Base-by-base conservation (phyloP, 2,329 filamentous ascomycete species). In the Pestalotiopsis sp. region DNA sequence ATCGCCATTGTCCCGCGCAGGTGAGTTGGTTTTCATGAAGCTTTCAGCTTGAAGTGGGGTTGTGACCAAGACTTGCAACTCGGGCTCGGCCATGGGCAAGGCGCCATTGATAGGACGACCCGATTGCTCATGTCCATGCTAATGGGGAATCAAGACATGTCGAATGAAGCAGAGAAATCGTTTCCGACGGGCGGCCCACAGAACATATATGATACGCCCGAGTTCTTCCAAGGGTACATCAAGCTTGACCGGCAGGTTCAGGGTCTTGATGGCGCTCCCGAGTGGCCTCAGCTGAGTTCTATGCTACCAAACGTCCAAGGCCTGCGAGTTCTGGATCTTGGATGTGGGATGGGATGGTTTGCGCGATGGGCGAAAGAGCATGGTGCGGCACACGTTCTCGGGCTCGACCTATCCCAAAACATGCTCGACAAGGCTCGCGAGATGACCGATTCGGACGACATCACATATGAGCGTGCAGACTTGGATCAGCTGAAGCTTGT, bases 271-370 rank as follows among this genome's bases (percentile, higher is more conserved):
- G 80, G 77, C 9, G 80, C 82, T 9, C 80, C 80, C 20, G 82
- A 84, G 77, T 86, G 82, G 83, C 79, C 80, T 3, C 75, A 74
- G n/a, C 72, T 85, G n/a, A 74, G 74, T 27, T 69, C 75, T 3
- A 79, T 85, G 73, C 74, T 85, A 36, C 80, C 81, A 7, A 60
- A 73, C 49, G 72, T 81, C 57, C 66, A 67, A 9, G 78, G 73
- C n/a, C 69, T 74, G 3, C 71, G 69, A 17, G 73, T 84, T 38
- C 78, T 85, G 9, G 82, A 85, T 72, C 77, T 85, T 4, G 83
- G 82, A 4, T 85, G 84, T 72, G 83, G 83, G 14, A 81, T 82
- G 70, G 83, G 83, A 23, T 85, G 82, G 82, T 83, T 84, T 69
- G 75, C 78, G 39, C 80, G 82, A n/a, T 85, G 79, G 77, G 81